These are phyloP conservation scores for Pichia membranifaciens DNA, from an alignment of 805 yeast species.

Conservation along the genomic window DNA sequence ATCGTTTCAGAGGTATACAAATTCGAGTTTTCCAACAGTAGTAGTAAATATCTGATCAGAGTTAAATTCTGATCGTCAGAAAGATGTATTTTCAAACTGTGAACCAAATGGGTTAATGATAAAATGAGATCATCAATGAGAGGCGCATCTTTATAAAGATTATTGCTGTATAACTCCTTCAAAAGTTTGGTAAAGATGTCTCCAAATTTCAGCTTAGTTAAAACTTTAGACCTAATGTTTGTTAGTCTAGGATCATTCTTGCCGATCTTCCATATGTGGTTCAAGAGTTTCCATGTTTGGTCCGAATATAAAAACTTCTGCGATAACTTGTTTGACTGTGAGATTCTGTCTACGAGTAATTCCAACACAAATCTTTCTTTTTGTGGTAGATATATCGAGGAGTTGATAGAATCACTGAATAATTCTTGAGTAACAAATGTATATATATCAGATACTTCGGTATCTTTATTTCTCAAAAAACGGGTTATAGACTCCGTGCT, in stretches of 20 bases:
- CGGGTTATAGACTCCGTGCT: conserved; percentile 51
- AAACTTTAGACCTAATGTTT: conserved; percentile 33
- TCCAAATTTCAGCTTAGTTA: conserved; percentile 38
- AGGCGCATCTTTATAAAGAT: conserved; percentile 19
- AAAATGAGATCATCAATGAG: conserved; percentile 19
- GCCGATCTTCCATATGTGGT: conserved; percentile 26
- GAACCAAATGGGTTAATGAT: conserved; percentile 16
- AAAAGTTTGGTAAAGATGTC: conserved; percentile 31
- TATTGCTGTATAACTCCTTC: conserved; percentile 14
- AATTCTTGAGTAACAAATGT: conserved; percentile 31
- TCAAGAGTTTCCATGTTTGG: conserved; percentile 47
- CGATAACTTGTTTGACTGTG: conserved; percentile 36
- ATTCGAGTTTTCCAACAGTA: conserved; percentile 1
- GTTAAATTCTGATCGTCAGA: conserved; percentile 26
- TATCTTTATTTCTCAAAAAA: conserved; percentile 49
- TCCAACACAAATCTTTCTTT: conserved; percentile 50
- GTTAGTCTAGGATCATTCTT: conserved; percentile 18
- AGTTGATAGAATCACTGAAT: conserved; percentile 16
- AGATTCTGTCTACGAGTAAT: conserved; percentile 53
- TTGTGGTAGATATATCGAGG: conserved; percentile 47
- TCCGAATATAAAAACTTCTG: conserved; percentile 37
- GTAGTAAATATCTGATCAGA: conserved; percentile 16
- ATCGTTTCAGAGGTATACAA: conserved; percentile 2
- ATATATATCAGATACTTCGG: conserved; percentile 38
- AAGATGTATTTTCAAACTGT: conserved; percentile 14